A percentile compares a stretch with the other conserved stretches of the same genome.
phyloP scores from a whole-genome alignment of 2,329 filamentous ascomycete genomes.

The Lachnellula suecica region DNA sequence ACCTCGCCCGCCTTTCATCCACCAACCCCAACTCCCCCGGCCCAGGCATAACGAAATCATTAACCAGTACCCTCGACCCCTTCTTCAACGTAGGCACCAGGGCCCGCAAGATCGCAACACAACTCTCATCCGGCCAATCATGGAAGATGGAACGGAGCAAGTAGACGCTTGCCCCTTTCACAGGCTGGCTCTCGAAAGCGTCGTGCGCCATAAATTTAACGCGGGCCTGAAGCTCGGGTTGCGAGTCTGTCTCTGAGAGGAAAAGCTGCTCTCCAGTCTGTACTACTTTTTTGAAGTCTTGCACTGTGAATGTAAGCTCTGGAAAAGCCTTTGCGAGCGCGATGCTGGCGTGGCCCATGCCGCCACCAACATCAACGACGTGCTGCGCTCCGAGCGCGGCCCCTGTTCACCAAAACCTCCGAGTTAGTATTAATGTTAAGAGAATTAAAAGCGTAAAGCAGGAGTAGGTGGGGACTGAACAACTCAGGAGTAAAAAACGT shows the following conservation, averaged over 20 bases:
- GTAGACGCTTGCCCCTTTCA: background rate
- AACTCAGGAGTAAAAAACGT: too few relatives aligned
- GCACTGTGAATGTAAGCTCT: constrained; percentile 9
- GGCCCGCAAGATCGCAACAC: background rate
- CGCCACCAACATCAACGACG: constrained; percentile 30
- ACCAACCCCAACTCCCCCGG: background rate
- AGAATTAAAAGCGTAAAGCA: too few relatives aligned
- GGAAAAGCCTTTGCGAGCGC: constrained; percentile 25
- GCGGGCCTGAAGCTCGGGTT: background rate
- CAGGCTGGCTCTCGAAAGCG: background rate
- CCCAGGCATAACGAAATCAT: background rate
- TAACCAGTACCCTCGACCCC: background rate
- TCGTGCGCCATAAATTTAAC: background rate
- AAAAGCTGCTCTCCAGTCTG: background rate
- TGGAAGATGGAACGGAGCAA: background rate
- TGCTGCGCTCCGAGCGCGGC: constrained; percentile 21
- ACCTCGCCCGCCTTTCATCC: background rate
- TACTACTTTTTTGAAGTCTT: constrained; percentile 5
- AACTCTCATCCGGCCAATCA: background rate
- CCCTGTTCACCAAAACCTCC: too few relatives aligned
- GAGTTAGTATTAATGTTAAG: too few relatives aligned
- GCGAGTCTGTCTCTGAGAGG: background rate
- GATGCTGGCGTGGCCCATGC: constrained; percentile 25
- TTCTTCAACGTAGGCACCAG: background rate
- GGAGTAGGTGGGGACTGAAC: too few relatives aligned